phyloP scores from a whole-genome alignment of 192 early-diverging fungal genomes.

The Coemansia brasiliensis region DNA sequence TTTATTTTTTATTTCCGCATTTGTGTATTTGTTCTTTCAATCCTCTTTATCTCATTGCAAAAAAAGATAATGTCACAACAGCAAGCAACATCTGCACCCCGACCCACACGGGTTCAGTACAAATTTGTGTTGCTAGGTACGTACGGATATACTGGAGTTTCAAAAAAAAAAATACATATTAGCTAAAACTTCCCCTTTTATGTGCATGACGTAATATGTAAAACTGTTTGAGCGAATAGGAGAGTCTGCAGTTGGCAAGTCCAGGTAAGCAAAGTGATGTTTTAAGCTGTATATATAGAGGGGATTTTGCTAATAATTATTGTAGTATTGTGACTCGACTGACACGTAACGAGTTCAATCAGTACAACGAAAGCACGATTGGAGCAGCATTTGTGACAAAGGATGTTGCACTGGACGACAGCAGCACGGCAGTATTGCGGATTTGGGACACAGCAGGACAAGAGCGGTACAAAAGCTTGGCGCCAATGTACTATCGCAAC shows the following conservation, averaged over 20 bases:
- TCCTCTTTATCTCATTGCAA: not conserved
- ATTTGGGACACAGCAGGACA: conserved; percentile 96
- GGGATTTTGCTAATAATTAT: not conserved
- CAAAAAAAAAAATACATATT: not conserved
- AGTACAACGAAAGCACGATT: conserved; percentile 98
- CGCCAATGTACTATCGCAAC: conserved; percentile 97
- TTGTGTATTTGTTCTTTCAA: conserved; percentile 9
- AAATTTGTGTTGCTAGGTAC: conserved; percentile 94
- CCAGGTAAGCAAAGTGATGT: conserved; percentile 59
- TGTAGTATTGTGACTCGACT: conserved; percentile 86
- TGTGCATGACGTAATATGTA: too few species aligned
- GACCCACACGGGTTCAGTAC: conserved; percentile 78
- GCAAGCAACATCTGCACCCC: conserved; percentile 12
- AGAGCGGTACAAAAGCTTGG: conserved; percentile 95
- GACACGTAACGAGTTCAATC: conserved; percentile 89
- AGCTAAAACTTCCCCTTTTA: too few species aligned
- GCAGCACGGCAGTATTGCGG: conserved; percentile 72
- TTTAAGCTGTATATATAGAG: not conserved
- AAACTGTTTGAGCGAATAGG: conserved; percentile 51
- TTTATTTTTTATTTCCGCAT: conserved; percentile 6
- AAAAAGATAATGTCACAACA: not conserved
- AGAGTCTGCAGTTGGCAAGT: conserved; percentile 96
- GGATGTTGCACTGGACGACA: conserved; percentile 82
- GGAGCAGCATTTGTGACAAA: conserved; percentile 90
- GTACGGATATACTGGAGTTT: not conserved